Conservation (phyloP, 2,329 filamentous ascomycete genomes). For the Mycosphaerella arachidis region DNA sequence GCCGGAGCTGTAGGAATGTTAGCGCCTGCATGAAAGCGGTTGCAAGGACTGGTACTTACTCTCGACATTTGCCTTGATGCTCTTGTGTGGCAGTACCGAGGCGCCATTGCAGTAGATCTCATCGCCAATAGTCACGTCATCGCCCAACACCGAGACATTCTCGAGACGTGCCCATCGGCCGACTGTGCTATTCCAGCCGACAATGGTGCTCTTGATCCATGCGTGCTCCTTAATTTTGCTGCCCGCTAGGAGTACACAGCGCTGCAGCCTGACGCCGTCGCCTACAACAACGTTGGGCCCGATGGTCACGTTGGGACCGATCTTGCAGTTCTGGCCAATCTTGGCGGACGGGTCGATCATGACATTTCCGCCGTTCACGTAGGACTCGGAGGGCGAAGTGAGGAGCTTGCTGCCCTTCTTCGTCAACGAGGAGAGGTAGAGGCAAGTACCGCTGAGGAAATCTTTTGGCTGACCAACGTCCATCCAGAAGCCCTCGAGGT, state of each 20-base stretch:
- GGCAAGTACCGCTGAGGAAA: slow-evolving; percentile 90
- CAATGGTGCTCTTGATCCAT: slow-evolving; percentile 98
- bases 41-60: slow-evolving; percentile 42
- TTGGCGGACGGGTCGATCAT: slow-evolving; percentile 90
- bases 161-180: slow-evolving; percentile 94
- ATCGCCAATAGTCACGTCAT: slow-evolving; percentile 95
- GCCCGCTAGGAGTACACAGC: slow-evolving; percentile 81
- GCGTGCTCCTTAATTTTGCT: slow-evolving; percentile 98
- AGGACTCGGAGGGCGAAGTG: slow-evolving; percentile 64
- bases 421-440: slow-evolving; percentile 88
- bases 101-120: slow-evolving; percentile 95
- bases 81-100: slow-evolving; percentile 94
- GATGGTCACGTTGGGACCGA: slow-evolving; percentile 94
- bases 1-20: slow-evolving; percentile 18
- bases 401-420: slow-evolving; percentile 88
- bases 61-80: slow-evolving; percentile 97
- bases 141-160: slow-evolving; percentile 95
- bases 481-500: slow-evolving; percentile 99
- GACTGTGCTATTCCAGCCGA: slow-evolving; percentile 96
- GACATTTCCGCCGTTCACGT: slow-evolving; percentile 89
- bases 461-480: slow-evolving; percentile 98
- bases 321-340: slow-evolving; percentile 97
- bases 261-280: slow-evolving; percentile 88
- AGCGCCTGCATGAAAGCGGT: slow-evolving; percentile 3
- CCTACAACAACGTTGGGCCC: slow-evolving; percentile 88